phyloP scores from a whole-genome alignment of 495 filamentous ascomycete species.

The Hypoxylon subgilvum region DNA sequence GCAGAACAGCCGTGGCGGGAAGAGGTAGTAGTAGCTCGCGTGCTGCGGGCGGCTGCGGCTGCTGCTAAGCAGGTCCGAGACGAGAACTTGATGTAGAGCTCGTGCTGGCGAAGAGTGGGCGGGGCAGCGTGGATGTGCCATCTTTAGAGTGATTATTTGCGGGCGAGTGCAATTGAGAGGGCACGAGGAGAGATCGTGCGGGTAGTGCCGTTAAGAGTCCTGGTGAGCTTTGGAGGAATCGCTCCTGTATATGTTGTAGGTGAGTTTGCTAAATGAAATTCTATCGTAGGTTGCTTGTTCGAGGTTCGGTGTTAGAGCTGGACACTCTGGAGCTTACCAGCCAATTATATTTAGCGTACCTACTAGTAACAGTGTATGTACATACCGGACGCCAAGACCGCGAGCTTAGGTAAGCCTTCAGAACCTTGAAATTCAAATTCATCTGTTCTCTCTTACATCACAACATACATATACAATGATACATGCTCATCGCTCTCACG shows the following conservation, averaged over 20 bases:
- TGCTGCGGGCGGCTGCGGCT: constrained; percentile 9
- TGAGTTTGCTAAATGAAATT: neutral
- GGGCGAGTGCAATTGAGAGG: neutral
- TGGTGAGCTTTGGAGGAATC: neutral
- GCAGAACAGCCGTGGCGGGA: constrained; percentile 14
- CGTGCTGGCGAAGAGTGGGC: constrained; percentile 31
- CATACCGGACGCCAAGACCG: no score
- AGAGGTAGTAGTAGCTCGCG: constrained; percentile 12
- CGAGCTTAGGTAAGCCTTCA: neutral
- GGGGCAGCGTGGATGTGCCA: constrained; percentile 32
- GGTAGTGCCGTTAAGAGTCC: neutral
- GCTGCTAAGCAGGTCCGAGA: constrained; percentile 25
- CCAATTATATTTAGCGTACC: constrained; percentile 21
- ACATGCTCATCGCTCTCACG: no score
- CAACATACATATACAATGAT: no score
- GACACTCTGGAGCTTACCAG: constrained; percentile 14
- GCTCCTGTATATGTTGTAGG: neutral
- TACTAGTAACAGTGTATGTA: neutral
- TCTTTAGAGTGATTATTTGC: constrained; percentile 2
- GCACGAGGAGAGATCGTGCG: neutral
- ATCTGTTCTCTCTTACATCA: no score
- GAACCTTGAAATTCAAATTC: no score
- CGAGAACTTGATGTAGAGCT: constrained; percentile 34
- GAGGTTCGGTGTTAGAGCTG: neutral
- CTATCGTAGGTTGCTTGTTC: no score